Base-by-base conservation (phyloP, 169 alveolate species). In the Plasmodium inui region DNA sequence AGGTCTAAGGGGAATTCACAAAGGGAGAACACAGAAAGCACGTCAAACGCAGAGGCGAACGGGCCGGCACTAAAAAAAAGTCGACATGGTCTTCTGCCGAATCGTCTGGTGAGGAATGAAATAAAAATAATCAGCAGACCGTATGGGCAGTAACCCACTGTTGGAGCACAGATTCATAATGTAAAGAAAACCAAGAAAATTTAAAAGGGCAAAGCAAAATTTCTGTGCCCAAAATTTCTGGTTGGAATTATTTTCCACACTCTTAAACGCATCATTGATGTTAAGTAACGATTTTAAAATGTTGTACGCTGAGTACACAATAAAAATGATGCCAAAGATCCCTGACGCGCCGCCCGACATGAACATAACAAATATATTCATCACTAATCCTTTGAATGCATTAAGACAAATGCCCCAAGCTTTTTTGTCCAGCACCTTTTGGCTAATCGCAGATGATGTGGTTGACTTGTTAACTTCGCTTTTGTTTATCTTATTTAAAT, bases 271-370 rank as follows among this genome's bases (percentile, higher is more conserved):
- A 61, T 88, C 94, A 67, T 88, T 88, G 30, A 88, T 78, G 82
- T 88, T 88, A 19, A 88, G n/a, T 50, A 88, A 88, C 5, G 94
- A 88, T 79, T 88, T 88, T 78, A 88, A 78, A 37, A 88, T 88
- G 39, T 88, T 88, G 34, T 88, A 88, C 14, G 78, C 81, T 12
- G 94, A 88, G 50, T 88, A 88, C n/a, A 88, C 72, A 10, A 88
- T 79, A 88, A 88, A 88, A 78, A 88, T 88, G 5, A 88, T 88
- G 44, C 94, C 94, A 78, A 88, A 88, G 4, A 88, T 88, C 7
- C 94, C 94, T 22, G 94, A 88, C 12, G 94, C 94, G 7, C 94
- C 94, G 14, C 94, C 94, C 4, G 94, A 88, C 94, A 88, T 88
- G 46, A 78, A 88, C 94, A 88, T 88, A 71, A 88, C 94, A 79